Evolutionary conservation across 1,284 basidiomycete genomes (phyloP), one percentile per base, ranked within the genome.

Genomic region (Tylopilus sp.): DNA sequence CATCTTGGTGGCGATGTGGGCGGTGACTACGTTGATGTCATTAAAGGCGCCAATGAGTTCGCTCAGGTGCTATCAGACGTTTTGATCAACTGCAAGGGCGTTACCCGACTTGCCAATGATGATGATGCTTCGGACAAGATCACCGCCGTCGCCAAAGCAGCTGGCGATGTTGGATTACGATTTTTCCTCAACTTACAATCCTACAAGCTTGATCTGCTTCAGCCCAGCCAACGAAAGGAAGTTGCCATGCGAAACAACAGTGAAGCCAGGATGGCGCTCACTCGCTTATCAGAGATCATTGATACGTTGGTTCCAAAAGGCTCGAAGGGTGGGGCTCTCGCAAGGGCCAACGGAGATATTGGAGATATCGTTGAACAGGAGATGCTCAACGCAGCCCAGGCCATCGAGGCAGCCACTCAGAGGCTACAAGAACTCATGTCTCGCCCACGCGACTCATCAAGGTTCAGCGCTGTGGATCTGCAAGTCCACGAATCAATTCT

Each of bases 401-500:
- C 96, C 1, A 99, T 99, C 68, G 96, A 97, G 66, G 79, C 80
- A 35, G 97, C 97, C 2, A 99, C 95, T 1, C 80, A 84, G 65
- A 88, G 92, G 49, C 71, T 99, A 36, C 91, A 96, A 68, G 79
- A 87, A 55, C 85, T 99, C 60, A 94, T 97, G 78, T 77, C 85
- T 18, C 86, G 94, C 36, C 93, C 94, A 10, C 86, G 86, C 55
- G 91, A 96, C 67, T 82, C 85, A 2, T 77, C 77, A 31, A 84
- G 90, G 46, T 94, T 87, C 78, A 92, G 82, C 53, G 90, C 91
- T 11, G 81, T 97, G 53, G 96, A 99, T 66, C 70, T 98, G 15
- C 91, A 97, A 69, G 96, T 99, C 43, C 97, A 99, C 76, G 97
- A 99, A 68, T 91, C 96, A 23, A 99, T 99, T 61, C 81, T 99